Conservation (phyloP, 371 early-diverging fungal genomes). For the Enteropsectra breve region DNA sequence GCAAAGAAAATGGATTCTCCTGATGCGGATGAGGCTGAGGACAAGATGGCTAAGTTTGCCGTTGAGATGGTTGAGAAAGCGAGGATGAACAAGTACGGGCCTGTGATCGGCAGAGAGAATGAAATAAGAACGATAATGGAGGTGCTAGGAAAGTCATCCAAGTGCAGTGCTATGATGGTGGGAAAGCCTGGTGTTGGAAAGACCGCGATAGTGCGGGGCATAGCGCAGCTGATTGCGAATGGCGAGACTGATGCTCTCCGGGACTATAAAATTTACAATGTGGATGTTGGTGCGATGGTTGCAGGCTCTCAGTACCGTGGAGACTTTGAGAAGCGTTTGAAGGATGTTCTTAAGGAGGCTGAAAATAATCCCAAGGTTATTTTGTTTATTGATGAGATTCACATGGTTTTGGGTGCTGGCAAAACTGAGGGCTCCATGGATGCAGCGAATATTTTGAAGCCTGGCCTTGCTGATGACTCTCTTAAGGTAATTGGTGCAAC, state of each 20-base stretch:
- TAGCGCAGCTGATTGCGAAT: constrained; percentile 83
- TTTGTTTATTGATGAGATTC: constrained; percentile 95
- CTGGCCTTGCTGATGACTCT: constrained; percentile 69
- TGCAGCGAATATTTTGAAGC: constrained; percentile 79
- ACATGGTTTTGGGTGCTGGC: constrained; percentile 73
- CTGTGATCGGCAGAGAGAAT: constrained; percentile 75
- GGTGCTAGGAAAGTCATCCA: constrained; percentile 69
- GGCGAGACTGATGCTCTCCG: constrained; percentile 81
- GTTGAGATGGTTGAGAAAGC: constrained; percentile 74
- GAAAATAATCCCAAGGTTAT: constrained; percentile 77
- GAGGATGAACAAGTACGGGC: constrained; percentile 67
- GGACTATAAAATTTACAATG: constrained; percentile 69
- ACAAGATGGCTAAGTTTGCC: constrained; percentile 72
- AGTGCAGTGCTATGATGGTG: constrained; percentile 77
- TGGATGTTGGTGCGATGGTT: constrained; percentile 86
- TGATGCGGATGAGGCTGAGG: constrained; percentile 42
- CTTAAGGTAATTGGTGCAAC: constrained; percentile 76
- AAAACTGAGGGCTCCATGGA: constrained; percentile 72
- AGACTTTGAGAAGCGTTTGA: constrained; percentile 94
- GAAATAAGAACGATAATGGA: constrained; percentile 72
- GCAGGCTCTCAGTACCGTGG: constrained; percentile 82
- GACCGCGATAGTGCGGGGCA: constrained; percentile 63
- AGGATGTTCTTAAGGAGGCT: constrained; percentile 84
- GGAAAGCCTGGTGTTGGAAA: constrained; percentile 70
- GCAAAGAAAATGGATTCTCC: constrained; percentile 30